Conservation (phyloP, 2,329 filamentous ascomycete species). For the Colletotrichum euphorbiae region DNA sequence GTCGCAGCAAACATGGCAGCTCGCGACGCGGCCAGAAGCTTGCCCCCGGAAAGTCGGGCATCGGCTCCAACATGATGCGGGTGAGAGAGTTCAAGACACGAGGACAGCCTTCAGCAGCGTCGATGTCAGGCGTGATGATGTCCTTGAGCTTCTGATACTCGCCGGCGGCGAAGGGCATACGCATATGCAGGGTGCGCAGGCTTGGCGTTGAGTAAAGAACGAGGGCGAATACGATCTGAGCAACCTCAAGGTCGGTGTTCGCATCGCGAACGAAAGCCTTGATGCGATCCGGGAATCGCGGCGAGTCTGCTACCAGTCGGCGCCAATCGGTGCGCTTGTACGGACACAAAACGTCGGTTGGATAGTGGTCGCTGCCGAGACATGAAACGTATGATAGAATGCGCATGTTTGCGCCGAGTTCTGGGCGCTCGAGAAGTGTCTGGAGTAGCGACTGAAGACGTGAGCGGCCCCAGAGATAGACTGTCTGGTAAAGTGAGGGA, state of each 20-base stretch:
- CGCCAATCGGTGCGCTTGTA: slow-evolving; percentile 39
- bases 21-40: slow-evolving; percentile 38
- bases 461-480: slow-evolving; percentile 37
- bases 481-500: slow-evolving; percentile 31
- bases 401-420: slow-evolving; percentile 36
- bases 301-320: slow-evolving; percentile 26
- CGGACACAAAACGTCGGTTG: slow-evolving; percentile 30
- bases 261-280: slow-evolving; percentile 31
- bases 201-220: slow-evolving; percentile 37
- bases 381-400: slow-evolving; percentile 37
- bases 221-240: slow-evolving; percentile 36
- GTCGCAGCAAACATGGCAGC: slow-evolving; percentile 30
- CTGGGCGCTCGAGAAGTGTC: slow-evolving; percentile 36
- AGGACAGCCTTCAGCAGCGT: slow-evolving; percentile 29
- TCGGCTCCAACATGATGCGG: slow-evolving; percentile 38
- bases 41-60: slow-evolving; percentile 36
- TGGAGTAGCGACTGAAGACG: slow-evolving; percentile 36
- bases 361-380: slow-evolving; percentile 35
- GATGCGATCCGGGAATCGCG: slow-evolving; percentile 29
- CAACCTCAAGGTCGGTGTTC: slow-evolving; percentile 30
- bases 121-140: slow-evolving; percentile 36
- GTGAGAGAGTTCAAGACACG: slow-evolving; percentile 36
- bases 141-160: slow-evolving; percentile 39
- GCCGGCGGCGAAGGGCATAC: slow-evolving; percentile 37
- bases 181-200: slow-evolving; percentile 33